phyloP scores from a whole-genome alignment of 2,329 filamentous ascomycete species.

The Colletotrichum phormii region DNA sequence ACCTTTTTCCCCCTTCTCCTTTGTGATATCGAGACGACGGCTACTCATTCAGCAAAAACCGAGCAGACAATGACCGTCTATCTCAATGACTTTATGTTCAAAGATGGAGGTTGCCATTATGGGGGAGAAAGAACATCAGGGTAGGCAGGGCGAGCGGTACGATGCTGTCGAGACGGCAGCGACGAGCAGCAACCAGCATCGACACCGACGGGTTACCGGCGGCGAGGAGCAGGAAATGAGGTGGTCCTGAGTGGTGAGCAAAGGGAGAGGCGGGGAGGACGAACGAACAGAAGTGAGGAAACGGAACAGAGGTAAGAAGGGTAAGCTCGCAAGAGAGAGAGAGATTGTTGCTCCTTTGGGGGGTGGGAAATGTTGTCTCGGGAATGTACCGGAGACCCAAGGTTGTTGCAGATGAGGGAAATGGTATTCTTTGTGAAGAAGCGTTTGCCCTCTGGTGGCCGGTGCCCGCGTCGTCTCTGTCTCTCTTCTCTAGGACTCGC shows the following conservation, averaged over 20 bases:
- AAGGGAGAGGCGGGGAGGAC: conserved; percentile 24
- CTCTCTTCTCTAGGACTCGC: not conserved
- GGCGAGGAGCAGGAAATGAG: conserved; percentile 2
- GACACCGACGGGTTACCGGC: conserved; percentile 9
- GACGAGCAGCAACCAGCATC: conserved; percentile 4
- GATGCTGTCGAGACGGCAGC: conserved; percentile 5
- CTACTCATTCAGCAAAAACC: conserved; percentile 23
- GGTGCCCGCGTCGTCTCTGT: conserved; percentile 2
- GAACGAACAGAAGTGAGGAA: conserved; percentile 15
- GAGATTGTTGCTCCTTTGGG: conserved; percentile 9
- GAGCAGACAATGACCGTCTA: conserved; percentile 38
- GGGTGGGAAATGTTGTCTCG: conserved; percentile 49
- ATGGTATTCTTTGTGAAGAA: conserved; percentile 31
- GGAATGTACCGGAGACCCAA: conserved; percentile 50
- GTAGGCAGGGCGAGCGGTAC: conserved; percentile 24
- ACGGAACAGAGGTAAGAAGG: conserved; percentile 29
- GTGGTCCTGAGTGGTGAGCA: not conserved
- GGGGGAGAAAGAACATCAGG: conserved; percentile 17
- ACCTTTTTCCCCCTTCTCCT: conserved; percentile 20
- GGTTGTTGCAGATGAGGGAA: conserved; percentile 34
- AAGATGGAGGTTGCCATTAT: conserved; percentile 35
- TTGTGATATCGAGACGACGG: conserved; percentile 25
- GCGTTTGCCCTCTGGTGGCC: conserved; percentile 31
- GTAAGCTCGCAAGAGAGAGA: conserved; percentile 7
- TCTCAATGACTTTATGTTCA: conserved; percentile 40